phyloP scores from a whole-genome alignment of 208 protist species.

The Porcisia hertigi region DNA sequence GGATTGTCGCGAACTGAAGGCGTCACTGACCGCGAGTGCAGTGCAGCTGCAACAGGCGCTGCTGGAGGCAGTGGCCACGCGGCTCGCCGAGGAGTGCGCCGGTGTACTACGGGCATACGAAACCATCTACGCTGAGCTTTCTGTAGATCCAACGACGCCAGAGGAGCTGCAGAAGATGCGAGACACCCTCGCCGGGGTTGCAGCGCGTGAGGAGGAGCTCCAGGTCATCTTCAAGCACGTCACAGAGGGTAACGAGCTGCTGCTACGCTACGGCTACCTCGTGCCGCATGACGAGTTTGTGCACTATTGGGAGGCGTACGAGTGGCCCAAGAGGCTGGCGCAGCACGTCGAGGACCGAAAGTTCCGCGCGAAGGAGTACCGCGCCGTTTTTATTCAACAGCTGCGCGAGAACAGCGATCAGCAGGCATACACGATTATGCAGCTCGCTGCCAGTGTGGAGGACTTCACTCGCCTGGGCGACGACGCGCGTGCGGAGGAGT shows the following conservation, averaged over 20 bases:
- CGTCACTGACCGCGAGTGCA: conserved; percentile 52
- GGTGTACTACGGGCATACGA: conserved; percentile 73
- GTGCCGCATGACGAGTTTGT: conserved; percentile 78
- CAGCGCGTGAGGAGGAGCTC: conserved; percentile 71
- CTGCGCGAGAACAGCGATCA: conserved; percentile 89
- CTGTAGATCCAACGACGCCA: conserved; percentile 81
- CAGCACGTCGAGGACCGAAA: conserved; percentile 89
- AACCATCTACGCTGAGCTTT: conserved; percentile 68
- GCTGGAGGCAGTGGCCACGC: conserved; percentile 66
- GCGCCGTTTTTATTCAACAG: conserved; percentile 87
- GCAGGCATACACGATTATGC: conserved; percentile 81
- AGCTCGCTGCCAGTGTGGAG: conserved; percentile 82
- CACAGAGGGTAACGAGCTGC: conserved; percentile 81
- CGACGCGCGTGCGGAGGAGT: conserved; percentile 84
- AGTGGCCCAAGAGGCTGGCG: conserved; percentile 91
- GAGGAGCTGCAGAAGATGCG: conserved; percentile 92
- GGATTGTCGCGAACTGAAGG: conserved; percentile 90
- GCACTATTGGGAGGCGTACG: conserved; percentile 87
- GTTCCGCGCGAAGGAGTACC: conserved; percentile 92
- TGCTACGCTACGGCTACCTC: conserved; percentile 80
- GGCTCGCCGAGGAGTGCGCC: conserved; percentile 58
- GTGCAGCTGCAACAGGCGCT: conserved; percentile 66
- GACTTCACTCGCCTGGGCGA: conserved; percentile 87
- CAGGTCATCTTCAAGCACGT: conserved; percentile 68
- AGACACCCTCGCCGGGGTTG: conserved; percentile 70